Conservation (phyloP, 805 yeast genomes). For the Kuraishia molischiana region DNA sequence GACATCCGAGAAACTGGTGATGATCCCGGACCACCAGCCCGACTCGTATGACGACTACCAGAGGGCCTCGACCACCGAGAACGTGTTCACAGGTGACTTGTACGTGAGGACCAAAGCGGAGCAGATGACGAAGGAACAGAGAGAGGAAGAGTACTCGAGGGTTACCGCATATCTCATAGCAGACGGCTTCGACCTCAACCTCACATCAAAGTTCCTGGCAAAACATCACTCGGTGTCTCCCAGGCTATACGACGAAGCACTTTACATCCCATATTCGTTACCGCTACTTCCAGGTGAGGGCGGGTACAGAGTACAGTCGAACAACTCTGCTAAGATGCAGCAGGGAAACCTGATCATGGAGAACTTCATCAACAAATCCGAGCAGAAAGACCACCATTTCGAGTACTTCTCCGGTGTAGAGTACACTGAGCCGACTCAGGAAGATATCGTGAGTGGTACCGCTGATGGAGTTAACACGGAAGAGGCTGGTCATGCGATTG, state of each 20-base stretch:
- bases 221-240: conserved; percentile 77
- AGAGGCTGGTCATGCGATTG: conserved; percentile 23
- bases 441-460: conserved; percentile 20
- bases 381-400: conserved; percentile 83
- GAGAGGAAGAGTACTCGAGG: conserved; percentile 62
- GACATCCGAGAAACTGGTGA: conserved; percentile 74
- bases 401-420: conserved; percentile 83
- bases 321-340: conserved; percentile 34
- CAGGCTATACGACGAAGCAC: conserved; percentile 82
- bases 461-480: not conserved
- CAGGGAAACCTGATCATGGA: conserved; percentile 49
- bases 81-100: conserved; percentile 20
- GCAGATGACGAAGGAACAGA: conserved; percentile 44
- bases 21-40: conserved; percentile 57
- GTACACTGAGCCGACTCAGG: conserved; percentile 35
- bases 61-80: conserved; percentile 17
- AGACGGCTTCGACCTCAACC: conserved; percentile 63
- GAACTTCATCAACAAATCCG: conserved; percentile 66
- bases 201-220: conserved; percentile 54
- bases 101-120: conserved; percentile 34
- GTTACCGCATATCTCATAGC: conserved; percentile 90
- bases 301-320: conserved; percentile 68
- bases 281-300: conserved; percentile 82
- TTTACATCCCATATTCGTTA: conserved; percentile 80
- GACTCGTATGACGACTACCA: conserved; percentile 10